A percentile compares a stretch with the other conserved stretches of the same genome.
phyloP scores from a whole-genome alignment of 495 filamentous ascomycete species.

The Aspergillus sclerotioniger region DNA sequence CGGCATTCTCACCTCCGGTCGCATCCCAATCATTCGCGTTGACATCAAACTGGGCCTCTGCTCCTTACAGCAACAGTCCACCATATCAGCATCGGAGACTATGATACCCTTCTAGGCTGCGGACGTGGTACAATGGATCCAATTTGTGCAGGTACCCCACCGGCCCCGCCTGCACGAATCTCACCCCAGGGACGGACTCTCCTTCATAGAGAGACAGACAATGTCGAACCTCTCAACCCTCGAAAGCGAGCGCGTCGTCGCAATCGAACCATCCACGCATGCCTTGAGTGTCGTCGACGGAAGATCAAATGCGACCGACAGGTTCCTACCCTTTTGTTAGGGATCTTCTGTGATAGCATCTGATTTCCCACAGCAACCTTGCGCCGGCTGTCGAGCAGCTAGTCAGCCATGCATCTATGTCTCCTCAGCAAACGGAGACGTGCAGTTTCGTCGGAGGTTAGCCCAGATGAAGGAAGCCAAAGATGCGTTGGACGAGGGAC shows the following conservation, averaged over 20 bases:
- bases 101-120: no score
- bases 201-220: neutral
- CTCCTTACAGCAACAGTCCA: no score
- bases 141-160: no score
- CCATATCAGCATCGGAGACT: no score
- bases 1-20: no score
- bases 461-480: conserved; percentile 71
- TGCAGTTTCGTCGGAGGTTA: conserved; percentile 42
- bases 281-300: conserved; percentile 66
- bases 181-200: no score
- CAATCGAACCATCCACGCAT: conserved; percentile 60
- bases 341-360: neutral
- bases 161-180: no score
- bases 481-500: conserved; percentile 57
- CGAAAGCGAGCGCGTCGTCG: conserved; percentile 11
- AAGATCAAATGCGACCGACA: conserved; percentile 71
- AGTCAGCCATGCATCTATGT: conserved; percentile 1
- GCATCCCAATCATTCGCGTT: no score
- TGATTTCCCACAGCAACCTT: conserved; percentile 2
- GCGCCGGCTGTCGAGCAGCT: neutral
- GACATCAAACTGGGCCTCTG: no score
- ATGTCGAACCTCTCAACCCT: neutral
- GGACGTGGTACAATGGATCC: no score
- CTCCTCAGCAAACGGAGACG: neutral
- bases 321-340: conserved; percentile 1